These are phyloP conservation scores for Pseudovirgaria hyperparasitica DNA, from an alignment of 2,329 filamentous ascomycete genomes.

Conservation along the genomic window DNA sequence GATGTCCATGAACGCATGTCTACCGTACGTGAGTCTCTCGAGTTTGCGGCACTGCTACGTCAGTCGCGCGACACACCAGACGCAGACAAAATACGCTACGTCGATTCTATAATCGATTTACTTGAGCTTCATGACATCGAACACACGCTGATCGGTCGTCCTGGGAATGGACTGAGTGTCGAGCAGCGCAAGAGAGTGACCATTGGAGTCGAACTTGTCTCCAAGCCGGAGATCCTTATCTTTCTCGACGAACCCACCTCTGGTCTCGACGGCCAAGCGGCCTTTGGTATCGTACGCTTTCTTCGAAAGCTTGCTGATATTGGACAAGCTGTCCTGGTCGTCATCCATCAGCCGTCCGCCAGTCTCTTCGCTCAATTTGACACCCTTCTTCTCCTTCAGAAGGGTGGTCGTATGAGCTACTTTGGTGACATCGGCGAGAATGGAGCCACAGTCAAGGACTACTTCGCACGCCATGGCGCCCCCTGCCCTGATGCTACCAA, in stretches of 20 bases:
- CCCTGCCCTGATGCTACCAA: constrained; percentile 38
- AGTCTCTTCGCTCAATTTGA: constrained; percentile 75
- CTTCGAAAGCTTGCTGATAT: constrained; percentile 57
- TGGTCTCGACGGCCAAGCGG: constrained; percentile 56
- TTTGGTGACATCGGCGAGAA: constrained; percentile 69
- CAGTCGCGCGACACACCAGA: constrained; percentile 40
- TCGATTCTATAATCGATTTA: constrained; percentile 45
- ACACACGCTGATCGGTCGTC: constrained; percentile 44
- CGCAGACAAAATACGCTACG: constrained; percentile 45
- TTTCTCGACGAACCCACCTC: constrained; percentile 68
- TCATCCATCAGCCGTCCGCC: constrained; percentile 76
- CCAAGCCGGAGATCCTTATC: constrained; percentile 53
- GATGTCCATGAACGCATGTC: constrained; percentile 45
- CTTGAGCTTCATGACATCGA: constrained; percentile 47
- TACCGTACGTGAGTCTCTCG: constrained; percentile 48
- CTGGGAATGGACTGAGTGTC: constrained; percentile 41
- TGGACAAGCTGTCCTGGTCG: constrained; percentile 74
- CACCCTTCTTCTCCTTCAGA: constrained; percentile 59
- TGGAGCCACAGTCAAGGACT: constrained; percentile 48
- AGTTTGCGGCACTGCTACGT: constrained; percentile 46
- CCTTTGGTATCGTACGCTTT: constrained; percentile 61
- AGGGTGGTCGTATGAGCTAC: constrained; percentile 68
- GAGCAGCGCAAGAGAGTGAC: constrained; percentile 53
- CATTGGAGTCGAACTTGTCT: constrained; percentile 43
- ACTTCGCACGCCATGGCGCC: constrained; percentile 37